Percentiles rank a stretch among this genome's conserved stretches.
Evolutionary conservation across 2,329 filamentous ascomycete species (phyloP).

Genomic region (Geosmithia morbida): DNA sequence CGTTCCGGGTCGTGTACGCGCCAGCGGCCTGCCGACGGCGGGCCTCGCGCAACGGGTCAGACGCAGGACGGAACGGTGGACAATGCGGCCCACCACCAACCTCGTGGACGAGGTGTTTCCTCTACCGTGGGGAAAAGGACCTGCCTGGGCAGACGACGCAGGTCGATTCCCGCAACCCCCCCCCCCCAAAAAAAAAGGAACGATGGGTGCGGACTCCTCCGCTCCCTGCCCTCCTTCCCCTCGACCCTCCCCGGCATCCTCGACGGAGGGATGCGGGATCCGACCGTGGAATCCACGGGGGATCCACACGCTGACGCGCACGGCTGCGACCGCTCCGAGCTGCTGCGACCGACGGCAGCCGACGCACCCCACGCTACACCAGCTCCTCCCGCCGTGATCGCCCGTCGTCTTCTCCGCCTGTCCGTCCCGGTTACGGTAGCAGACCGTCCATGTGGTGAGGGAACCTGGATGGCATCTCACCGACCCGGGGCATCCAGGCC

Average conservation of each 20-base stretch:
- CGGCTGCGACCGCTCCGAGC: too few relatives aligned
- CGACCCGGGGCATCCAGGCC: conserved; percentile 11
- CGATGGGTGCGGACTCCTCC: too few relatives aligned
- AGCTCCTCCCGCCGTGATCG: conserved; percentile 3
- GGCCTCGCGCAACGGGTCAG: conserved; percentile 7
- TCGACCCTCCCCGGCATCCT: too few relatives aligned
- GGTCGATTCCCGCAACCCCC: conserved; percentile 2
- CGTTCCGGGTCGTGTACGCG: conserved; percentile 13
- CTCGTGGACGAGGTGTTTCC: conserved; percentile 12
- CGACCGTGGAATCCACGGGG: too few relatives aligned
- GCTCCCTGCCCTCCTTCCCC: too few relatives aligned
- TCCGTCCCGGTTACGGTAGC: too few relatives aligned
- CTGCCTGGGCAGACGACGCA: conserved; percentile 8
- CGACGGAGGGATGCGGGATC: too few relatives aligned
- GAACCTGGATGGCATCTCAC: conserved; percentile 11
- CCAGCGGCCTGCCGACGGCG: conserved; percentile 10
- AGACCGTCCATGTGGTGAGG: conserved; percentile 12
- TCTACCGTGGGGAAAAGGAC: conserved; percentile 14
- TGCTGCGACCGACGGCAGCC: too few relatives aligned
- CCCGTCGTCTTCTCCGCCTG: too few relatives aligned
- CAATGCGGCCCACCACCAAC: conserved; percentile 14
- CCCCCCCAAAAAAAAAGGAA: conserved; percentile 7
- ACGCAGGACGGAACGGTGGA: conserved; percentile 11
- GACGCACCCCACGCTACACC: too few relatives aligned
- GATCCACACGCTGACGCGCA: too few relatives aligned